Percentiles rank a stretch among this genome's conserved stretches.
Evolutionary conservation across 2,329 filamentous ascomycete genomes (phyloP).

Genomic region (Aspergillus chevalieri): DNA sequence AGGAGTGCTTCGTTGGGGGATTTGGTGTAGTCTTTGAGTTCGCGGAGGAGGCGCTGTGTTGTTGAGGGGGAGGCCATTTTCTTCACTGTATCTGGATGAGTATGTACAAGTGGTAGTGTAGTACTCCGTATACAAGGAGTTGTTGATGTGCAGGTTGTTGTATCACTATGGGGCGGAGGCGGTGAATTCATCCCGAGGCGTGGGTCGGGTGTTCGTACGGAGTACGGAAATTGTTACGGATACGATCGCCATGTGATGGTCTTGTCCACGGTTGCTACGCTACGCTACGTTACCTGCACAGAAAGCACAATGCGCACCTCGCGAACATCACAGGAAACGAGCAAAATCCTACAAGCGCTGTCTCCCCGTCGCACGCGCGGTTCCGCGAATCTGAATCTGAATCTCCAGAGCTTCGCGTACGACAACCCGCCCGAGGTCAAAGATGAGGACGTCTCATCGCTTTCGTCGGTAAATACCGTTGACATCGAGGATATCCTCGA

Average conservation of each 20-base stretch:
- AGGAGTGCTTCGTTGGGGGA: constrained; percentile 53
- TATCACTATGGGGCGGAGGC: not conserved
- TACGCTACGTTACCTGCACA: not conserved
- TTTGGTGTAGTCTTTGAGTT: constrained; percentile 53
- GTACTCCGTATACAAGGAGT: not conserved
- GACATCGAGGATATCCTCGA: constrained; percentile 56
- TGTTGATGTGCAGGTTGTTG: not conserved
- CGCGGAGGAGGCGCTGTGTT: constrained; percentile 56
- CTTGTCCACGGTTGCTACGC: not conserved
- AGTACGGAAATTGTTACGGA: too few species aligned
- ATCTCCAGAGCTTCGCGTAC: constrained; percentile 22
- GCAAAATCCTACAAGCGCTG: constrained; percentile 49
- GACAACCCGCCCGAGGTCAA: constrained; percentile 9
- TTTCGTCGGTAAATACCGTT: constrained; percentile 31
- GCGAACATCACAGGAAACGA: constrained; percentile 53
- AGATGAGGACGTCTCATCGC: constrained; percentile 27
- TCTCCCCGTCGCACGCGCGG: constrained; percentile 41
- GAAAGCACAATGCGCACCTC: constrained; percentile 51
- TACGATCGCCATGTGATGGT: not conserved
- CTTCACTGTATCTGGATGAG: not conserved
- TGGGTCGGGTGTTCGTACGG: not conserved
- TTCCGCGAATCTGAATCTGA: constrained; percentile 24
- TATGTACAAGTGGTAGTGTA: not conserved
- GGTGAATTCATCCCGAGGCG: not conserved
- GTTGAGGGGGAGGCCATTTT: constrained; percentile 31